Evolutionary conservation across 1,139 yeast genomes (phyloP), one percentile per base, ranked within the genome.

Genomic region (Zygoascus sp.): DNA sequence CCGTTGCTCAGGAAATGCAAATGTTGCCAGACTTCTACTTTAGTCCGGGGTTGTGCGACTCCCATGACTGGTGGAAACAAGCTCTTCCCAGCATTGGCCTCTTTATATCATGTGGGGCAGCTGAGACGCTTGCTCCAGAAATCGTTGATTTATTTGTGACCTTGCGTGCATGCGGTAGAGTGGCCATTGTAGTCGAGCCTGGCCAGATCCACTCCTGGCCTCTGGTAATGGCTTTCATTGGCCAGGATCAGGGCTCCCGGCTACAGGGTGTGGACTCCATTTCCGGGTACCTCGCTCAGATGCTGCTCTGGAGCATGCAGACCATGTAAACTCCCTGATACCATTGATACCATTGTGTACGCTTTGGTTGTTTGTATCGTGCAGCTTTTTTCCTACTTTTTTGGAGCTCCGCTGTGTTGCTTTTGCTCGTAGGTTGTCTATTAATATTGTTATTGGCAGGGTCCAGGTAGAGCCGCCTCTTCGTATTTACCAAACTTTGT

Each of bases 81-180:
- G 69, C 74, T 4, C 58, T 70, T 28, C 77, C 77, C 0, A 52
- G 53, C 11, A 52, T 54, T 5, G 59, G 60, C 10, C 23, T 37
- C 15, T 16, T 19, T 20, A n/a, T 40, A 1, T 19, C 27, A n/a
- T 16, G 19, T 27, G 45, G 45, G 2, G 53, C 66, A 5, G 63
- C 64, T 22, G 78, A 74, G 52, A 56, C 62, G 8, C 59, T 69
- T 45, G 59, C 65, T 6, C 50, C 56, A 0, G 74, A 72, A 34
- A 67, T 73, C 32, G 66, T 63, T 39, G 58, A 59, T 23, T 61
- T 75, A 22, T 49, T 55, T 20, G 36, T 47, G 28, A 36, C 48
- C 2, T 40, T 61, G 6, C 43, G 52, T 21, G 49, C 47, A 15
- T 45, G 43, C 21, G 57, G 57, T 22, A 49, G 49, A 13, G 53